Conservation (phyloP, 1,139 yeast genomes). For the Lodderomyces parapsilosis region DNA sequence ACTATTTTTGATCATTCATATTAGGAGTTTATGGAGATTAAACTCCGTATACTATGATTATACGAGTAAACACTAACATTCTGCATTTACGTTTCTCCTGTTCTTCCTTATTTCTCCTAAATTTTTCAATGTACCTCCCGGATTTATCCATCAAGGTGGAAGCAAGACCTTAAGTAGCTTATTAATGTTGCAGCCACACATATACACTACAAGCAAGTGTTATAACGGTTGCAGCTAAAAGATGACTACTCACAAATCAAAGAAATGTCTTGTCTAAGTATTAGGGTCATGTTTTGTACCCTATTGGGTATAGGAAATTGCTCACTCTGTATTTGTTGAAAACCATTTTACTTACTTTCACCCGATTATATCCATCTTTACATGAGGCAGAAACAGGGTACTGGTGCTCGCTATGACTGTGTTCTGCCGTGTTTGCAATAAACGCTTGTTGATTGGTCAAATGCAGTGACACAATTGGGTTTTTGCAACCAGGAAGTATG, state of each 20-base stretch:
- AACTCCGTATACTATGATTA: too few relatives aligned
- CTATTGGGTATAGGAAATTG: background rate
- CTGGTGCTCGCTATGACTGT: too few relatives aligned
- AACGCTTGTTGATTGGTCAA: background rate
- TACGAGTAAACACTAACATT: too few relatives aligned
- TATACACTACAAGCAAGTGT: too few relatives aligned
- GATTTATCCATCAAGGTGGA: too few relatives aligned
- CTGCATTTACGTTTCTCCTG: background rate
- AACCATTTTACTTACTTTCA: background rate
- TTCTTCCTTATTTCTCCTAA: background rate
- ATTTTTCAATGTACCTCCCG: background rate
- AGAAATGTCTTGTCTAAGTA: background rate
- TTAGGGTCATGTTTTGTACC: background rate
- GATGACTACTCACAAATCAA: too few relatives aligned
- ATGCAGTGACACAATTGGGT: background rate
- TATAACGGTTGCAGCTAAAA: background rate
- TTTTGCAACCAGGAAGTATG: background rate
- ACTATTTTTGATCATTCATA: background rate
- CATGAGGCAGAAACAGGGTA: too few relatives aligned
- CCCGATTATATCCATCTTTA: too few relatives aligned
- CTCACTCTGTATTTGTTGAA: background rate
- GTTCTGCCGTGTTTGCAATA: too few relatives aligned
- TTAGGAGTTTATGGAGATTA: background rate
- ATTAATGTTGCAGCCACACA: slow-evolving; percentile 1
- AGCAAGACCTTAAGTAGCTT: too few relatives aligned